Base-by-base conservation (phyloP, 148 eudicot genomes). In the Chenopodium formosanum region DNA sequence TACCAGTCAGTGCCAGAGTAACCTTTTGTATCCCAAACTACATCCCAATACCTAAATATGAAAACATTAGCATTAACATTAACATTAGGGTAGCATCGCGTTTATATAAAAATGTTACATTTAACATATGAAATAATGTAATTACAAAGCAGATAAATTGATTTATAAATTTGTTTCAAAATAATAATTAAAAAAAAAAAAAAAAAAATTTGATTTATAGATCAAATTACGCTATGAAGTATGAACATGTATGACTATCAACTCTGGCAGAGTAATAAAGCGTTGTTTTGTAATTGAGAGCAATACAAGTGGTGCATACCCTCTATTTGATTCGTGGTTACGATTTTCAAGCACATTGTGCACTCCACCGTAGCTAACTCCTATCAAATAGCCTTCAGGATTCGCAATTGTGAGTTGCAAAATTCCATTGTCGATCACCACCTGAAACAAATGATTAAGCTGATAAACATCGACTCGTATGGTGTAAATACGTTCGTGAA, bases 401-500 rank as follows among this genome's bases (percentile, higher is more conserved):
- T 73, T 85, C 23, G 90, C 88, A 44, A 88, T 80, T 77, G 79
- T 90, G 53, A 88, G 83, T 58, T 83, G 81, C 53, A 88, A 64
- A 46, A 90, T 78, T 50, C 90, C 90, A 83, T 90, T 90, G 69
- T 86, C 87, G 67, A 90, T 84, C 72, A 86, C 84, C 65, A 88
- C 92, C 92, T 88, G 70, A 14, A 77, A 70, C 10, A 53, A 27
- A 48, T 12, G 53, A 22, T 7, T 31, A 66, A 22, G 12, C 52
- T 56, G 22, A 19, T 56, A 56, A 17, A 17, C 4, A 11, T 53
- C 20, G 17, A 31, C 32, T 31, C 32, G 32, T 31, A 31, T 31
- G 32, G 32, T 31, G 32, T 31, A 31, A 31, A 31, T 29, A 29
- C 31, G 31, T 29, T 29, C 40, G 40, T 37, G 40, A 37, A 34